Base-by-base conservation (phyloP, 495 filamentous ascomycete genomes). In the Penicillium maclennaniae region DNA sequence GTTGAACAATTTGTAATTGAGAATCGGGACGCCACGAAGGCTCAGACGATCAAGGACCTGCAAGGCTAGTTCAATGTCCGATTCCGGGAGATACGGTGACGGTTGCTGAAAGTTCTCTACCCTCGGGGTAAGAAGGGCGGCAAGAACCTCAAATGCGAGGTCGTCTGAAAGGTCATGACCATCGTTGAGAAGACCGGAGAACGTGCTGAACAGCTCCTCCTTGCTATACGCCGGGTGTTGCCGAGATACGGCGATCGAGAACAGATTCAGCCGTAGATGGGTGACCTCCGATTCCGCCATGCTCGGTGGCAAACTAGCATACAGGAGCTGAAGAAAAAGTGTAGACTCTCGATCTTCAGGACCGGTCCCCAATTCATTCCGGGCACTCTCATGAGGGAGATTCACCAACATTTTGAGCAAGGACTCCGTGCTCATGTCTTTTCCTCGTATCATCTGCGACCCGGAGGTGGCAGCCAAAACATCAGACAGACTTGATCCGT, bases 271-370 rank as follows among this genome's bases (percentile, higher is more conserved):
- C 28, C 48, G 58, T 15, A 67, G 56, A 26, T 68, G 45, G 14
- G 62, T 70, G 20, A 65, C 51, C 25, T 67, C 62, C 16, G 64
- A 43, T 6, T 54, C 50, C n/a, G 74, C 67, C 36, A 68, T 61
- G 3, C 47, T 27, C 6, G 69, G 50, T 7, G 77, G 52, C 5
- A 60, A 60, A 16, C 62, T 60, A 27, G 23, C 51, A 49, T 82
- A 67, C 28, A 83, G 77, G 17, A 69, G 68, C 14, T 53, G 61
- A 25, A 84, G 58, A 52, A 83, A 84, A 7, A 72, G 51, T 6
- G 79, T 83, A 6, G 79, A 79, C 1, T 55, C 45, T 7, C 37
- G 52, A 57, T 80, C 81, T 10, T 67, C 56, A 10, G 64, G 64
- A 8, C 70, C 71, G 28, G 51, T 41, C 7, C 81, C 79, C 40